phyloP scores from a whole-genome alignment of 768 basidiomycete species.

The Calocera viscosa region DNA sequence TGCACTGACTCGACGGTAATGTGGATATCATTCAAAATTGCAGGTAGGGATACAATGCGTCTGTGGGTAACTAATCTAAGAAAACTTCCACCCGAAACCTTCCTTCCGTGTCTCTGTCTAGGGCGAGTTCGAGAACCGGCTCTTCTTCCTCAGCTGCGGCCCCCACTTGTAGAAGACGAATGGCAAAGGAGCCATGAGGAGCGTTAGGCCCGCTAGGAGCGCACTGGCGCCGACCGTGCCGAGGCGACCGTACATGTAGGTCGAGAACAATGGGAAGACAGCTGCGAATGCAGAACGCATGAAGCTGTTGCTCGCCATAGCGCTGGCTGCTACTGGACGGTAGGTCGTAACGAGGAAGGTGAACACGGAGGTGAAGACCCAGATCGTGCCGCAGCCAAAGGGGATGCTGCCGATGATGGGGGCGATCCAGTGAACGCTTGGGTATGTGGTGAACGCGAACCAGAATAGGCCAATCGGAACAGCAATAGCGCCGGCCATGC shows the following conservation, averaged over 20 bases:
- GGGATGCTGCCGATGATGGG: constrained; percentile 54
- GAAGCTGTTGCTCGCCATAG: constrained; percentile 56
- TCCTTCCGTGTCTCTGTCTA: background rate
- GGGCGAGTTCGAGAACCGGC: background rate
- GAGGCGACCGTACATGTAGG: constrained; percentile 39
- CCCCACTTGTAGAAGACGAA: constrained; percentile 34
- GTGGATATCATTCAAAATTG: background rate
- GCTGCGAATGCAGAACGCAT: constrained; percentile 51
- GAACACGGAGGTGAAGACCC: constrained; percentile 51
- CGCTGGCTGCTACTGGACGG: constrained; percentile 35
- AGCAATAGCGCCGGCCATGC: constrained; percentile 41
- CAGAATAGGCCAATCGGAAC: constrained; percentile 50
- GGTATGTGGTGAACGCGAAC: constrained; percentile 51
- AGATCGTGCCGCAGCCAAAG: constrained; percentile 53
- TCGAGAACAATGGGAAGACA: constrained; percentile 48
- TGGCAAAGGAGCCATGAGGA: constrained; percentile 44
- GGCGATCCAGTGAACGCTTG: constrained; percentile 50
- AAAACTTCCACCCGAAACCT: background rate
- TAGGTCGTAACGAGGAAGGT: constrained; percentile 65
- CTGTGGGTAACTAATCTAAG: background rate
- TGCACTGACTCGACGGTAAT: background rate
- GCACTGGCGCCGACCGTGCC: constrained; percentile 46
- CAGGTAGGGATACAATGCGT: background rate
- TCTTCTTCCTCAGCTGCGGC: background rate
- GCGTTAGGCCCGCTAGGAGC: constrained; percentile 41